These are phyloP conservation scores for Prorocentrum cordatum DNA, from an alignment of 169 alveolate genomes.

Conservation along the genomic window DNA sequence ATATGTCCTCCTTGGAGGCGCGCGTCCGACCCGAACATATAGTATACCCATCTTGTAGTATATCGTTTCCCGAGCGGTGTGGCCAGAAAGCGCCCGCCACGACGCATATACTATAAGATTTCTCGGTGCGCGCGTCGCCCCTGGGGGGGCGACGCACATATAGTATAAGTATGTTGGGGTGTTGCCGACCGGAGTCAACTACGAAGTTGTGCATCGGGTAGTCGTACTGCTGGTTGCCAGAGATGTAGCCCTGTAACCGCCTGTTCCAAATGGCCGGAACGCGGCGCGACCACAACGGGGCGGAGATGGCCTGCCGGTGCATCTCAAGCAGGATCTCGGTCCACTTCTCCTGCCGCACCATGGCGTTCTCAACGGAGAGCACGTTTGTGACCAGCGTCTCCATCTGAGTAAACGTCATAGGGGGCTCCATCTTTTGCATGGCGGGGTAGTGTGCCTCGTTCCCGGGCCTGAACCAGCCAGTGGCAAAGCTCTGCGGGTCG, in stretches of 20 bases:
- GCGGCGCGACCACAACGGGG: not conserved
- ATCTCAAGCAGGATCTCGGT: not conserved
- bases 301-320: constrained; percentile 6
- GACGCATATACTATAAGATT: too few species aligned
- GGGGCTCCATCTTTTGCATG: not conserved
- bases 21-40: too few species aligned
- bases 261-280: not conserved
- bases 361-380: not conserved
- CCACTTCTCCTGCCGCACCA: not conserved
- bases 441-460: constrained; percentile 8
- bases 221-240: constrained; percentile 30
- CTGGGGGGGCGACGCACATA: too few species aligned
- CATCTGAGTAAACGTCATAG: not conserved
- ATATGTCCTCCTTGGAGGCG: too few species aligned
- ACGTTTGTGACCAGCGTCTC: not conserved
- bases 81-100: too few species aligned
- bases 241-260: not conserved
- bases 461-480: not conserved
- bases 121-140: too few species aligned
- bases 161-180: too few species aligned
- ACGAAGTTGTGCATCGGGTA: constrained; percentile 6
- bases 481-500: constrained; percentile 22
- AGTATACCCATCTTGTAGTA: too few species aligned
- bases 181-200: not conserved
- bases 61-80: too few species aligned